Evolutionary conservation across 345 rosid species (phyloP).

Genomic region (Citrus trifoliata): DNA sequence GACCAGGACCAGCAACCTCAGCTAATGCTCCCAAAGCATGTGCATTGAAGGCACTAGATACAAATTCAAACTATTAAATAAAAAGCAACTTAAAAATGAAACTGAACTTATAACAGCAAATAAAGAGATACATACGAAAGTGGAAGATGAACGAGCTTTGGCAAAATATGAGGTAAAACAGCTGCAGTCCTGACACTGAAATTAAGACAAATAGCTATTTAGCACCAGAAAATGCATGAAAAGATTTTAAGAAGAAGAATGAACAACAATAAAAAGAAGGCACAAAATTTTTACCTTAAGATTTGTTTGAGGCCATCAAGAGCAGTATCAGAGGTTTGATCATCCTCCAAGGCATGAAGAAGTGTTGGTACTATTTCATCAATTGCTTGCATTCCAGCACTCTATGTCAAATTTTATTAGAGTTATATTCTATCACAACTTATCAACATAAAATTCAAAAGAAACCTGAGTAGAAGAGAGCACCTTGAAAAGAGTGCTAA

Average conservation of each 20-base stretch:
- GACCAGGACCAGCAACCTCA: slow-evolving; percentile 95
- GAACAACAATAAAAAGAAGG: background rate
- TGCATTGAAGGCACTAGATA: slow-evolving; percentile 86
- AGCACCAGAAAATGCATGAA: slow-evolving; percentile 12
- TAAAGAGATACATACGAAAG: slow-evolving; percentile 72
- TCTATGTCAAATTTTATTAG: slow-evolving; percentile 40
- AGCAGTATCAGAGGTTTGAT: slow-evolving; percentile 84
- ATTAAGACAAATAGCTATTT: slow-evolving; percentile 24
- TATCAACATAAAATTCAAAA: background rate
- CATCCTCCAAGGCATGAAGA: slow-evolving; percentile 91
- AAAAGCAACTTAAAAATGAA: background rate
- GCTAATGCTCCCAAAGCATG: slow-evolving; percentile 98
- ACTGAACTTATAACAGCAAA: slow-evolving; percentile 6
- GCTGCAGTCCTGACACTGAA: slow-evolving; percentile 95
- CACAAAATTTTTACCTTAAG: slow-evolving; percentile 48
- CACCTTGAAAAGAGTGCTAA: slow-evolving; percentile 97
- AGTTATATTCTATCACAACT: background rate
- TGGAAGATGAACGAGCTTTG: slow-evolving; percentile 86
- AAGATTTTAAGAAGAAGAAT: slow-evolving; percentile 6
- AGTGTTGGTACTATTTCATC: slow-evolving; percentile 98
- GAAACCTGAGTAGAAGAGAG: slow-evolving; percentile 5
- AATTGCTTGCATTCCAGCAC: slow-evolving; percentile 98
- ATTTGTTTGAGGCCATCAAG: slow-evolving; percentile 97
- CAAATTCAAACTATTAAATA: slow-evolving; percentile 12
- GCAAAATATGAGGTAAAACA: slow-evolving; percentile 95